Conservation (phyloP, 106 monocot genomes). For the Dendrobium officinale region DNA sequence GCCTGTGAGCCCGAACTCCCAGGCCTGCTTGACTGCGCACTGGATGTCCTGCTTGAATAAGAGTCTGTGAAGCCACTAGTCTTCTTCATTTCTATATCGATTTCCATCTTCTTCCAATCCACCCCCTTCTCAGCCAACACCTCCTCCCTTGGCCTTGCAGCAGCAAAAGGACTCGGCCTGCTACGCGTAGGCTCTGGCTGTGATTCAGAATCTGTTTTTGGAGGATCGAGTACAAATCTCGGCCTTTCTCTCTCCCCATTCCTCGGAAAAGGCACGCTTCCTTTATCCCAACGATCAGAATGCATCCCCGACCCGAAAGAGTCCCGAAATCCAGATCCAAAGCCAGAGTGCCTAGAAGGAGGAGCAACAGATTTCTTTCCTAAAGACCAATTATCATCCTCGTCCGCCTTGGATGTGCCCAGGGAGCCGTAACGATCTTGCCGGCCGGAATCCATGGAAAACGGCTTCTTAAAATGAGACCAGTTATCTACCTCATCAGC, state of each 20-base stretch:
- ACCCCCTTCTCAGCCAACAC: slow-evolving; percentile 53
- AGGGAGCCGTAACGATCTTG: slow-evolving; percentile 26
- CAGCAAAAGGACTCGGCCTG: slow-evolving; percentile 42
- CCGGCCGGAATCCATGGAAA: slow-evolving; percentile 15
- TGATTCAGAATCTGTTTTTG: slow-evolving; percentile 22
- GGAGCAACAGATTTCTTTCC: slow-evolving; percentile 27
- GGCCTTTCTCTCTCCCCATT: slow-evolving; percentile 48
- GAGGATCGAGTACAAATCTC: slow-evolving; percentile 40
- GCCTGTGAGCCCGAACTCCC: slow-evolving; percentile 18
- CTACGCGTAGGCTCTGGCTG: slow-evolving; percentile 12
- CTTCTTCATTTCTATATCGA: slow-evolving; percentile 40
- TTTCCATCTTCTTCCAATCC: slow-evolving; percentile 57
- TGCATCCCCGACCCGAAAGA: slow-evolving; percentile 8
- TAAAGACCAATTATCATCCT: slow-evolving; percentile 39
- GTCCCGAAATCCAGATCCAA: slow-evolving; percentile 40
- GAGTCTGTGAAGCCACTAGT: slow-evolving; percentile 38
- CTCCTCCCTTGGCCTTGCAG: slow-evolving; percentile 58
- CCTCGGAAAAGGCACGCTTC: background rate
- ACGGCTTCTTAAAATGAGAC: slow-evolving; percentile 41
- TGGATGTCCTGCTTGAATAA: slow-evolving; percentile 55
- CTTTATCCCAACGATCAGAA: slow-evolving; percentile 41
- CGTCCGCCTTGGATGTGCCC: slow-evolving; percentile 33
- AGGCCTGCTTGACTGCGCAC: slow-evolving; percentile 42
- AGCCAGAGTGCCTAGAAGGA: slow-evolving; percentile 20
- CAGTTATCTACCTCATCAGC: slow-evolving; percentile 60